These are phyloP conservation scores for Quercus berberidifolia DNA, from an alignment of 306 rosid species.

Conservation along the genomic window DNA sequence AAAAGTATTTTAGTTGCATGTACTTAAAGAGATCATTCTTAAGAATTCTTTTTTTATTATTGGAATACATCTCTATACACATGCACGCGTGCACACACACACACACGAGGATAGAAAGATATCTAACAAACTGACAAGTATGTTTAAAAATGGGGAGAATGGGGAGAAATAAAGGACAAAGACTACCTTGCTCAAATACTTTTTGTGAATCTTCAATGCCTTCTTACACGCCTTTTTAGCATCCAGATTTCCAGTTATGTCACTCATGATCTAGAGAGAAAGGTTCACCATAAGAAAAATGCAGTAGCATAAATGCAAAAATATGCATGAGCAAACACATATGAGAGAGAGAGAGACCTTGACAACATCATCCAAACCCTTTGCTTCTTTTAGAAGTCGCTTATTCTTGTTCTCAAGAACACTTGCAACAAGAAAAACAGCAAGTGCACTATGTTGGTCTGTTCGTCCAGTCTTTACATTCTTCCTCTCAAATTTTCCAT, in stretches of 20 bases:
- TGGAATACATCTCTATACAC: too few relatives aligned
- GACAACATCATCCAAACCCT: constrained; percentile 91
- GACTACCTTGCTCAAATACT: constrained; percentile 76
- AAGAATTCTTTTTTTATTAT: too few relatives aligned
- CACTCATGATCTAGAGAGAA: constrained; percentile 67
- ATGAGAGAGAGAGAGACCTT: constrained; percentile 37
- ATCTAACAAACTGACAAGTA: background rate
- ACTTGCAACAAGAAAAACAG: constrained; percentile 87
- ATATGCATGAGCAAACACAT: background rate
- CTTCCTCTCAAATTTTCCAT: constrained; percentile 86
- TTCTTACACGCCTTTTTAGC: constrained; percentile 77
- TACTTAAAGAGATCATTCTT: background rate
- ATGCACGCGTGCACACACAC: too few relatives aligned
- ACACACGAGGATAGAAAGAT: background rate
- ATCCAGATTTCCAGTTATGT: constrained; percentile 71
- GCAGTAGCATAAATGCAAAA: constrained; percentile 11
- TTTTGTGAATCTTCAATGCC: constrained; percentile 85
- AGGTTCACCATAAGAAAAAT: constrained; percentile 20
- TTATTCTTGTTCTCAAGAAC: constrained; percentile 79
- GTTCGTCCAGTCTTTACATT: constrained; percentile 50
- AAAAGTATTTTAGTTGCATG: background rate
- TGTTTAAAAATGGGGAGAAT: background rate
- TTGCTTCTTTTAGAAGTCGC: constrained; percentile 74
- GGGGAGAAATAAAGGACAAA: constrained; percentile 10
- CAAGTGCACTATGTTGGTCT: constrained; percentile 47